Conservation (phyloP, 495 filamentous ascomycete species). For the Xylaria castorea region DNA sequence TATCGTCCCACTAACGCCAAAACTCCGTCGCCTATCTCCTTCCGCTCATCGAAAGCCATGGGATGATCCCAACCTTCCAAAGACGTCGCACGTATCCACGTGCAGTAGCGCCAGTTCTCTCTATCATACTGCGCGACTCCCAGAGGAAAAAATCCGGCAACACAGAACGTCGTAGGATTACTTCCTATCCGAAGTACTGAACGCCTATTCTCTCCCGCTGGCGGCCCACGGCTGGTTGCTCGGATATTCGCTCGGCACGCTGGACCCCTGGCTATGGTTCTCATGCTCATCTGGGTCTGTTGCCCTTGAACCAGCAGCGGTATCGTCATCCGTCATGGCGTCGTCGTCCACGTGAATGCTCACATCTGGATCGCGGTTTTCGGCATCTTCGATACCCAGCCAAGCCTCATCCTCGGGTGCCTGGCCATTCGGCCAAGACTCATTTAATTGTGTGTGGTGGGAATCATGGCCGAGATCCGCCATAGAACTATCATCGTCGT, state of each 20-base stretch:
- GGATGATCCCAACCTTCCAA: neutral
- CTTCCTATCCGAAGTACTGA: neutral
- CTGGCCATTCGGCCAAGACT: conserved; percentile 40
- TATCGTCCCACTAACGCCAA: neutral
- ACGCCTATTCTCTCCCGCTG: neutral
- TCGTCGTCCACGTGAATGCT: conserved; percentile 35
- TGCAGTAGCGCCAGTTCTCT: neutral
- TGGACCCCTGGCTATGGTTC: conserved; percentile 46
- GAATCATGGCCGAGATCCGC: conserved; percentile 32
- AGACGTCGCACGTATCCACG: neutral
- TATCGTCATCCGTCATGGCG: conserved; percentile 32
- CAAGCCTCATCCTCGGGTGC: conserved; percentile 52
- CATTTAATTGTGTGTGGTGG: conserved; percentile 22
- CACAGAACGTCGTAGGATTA: neutral
- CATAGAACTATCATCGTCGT: conserved; percentile 38
- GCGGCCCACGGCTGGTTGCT: conserved; percentile 42
- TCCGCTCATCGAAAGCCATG: neutral
- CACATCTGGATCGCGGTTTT: conserved; percentile 49
- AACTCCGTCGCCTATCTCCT: conserved; percentile 8
- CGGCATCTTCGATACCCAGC: conserved; percentile 53
- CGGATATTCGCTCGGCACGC: conserved; percentile 49
- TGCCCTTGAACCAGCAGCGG: neutral
- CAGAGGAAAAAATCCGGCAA: neutral
- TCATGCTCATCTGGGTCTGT: conserved; percentile 34
- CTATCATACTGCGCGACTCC: neutral